Percentiles rank a stretch among this genome's conserved stretches.
phyloP scores from a whole-genome alignment of 129 eudicot genomes.

The Flaveria sonorensis region DNA sequence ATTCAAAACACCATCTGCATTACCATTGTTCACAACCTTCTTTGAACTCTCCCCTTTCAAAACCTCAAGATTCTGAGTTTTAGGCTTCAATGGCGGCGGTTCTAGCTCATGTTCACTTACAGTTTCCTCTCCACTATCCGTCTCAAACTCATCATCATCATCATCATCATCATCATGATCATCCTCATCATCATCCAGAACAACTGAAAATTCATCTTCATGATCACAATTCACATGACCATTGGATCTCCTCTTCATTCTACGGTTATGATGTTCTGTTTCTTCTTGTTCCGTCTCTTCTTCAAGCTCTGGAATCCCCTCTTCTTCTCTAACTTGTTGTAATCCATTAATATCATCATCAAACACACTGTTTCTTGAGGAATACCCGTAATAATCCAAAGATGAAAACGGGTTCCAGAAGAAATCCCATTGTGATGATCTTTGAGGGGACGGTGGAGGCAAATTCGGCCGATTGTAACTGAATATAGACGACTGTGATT shows the following conservation, averaged over 20 bases:
- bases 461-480: constrained; percentile 53
- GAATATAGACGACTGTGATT: constrained; percentile 48
- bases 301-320: constrained; percentile 95
- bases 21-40: constrained; percentile 55
- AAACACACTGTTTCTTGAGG: constrained; percentile 48
- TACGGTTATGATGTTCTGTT: background rate
- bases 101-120: constrained; percentile 51
- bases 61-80: constrained; percentile 51
- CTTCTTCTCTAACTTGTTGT: constrained; percentile 90
- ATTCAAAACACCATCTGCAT: constrained; percentile 43
- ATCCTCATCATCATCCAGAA: constrained; percentile 40
- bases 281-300: constrained; percentile 86
- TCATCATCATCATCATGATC: constrained; percentile 49
- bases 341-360: constrained; percentile 75
- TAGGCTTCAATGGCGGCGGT: constrained; percentile 32
- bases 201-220: constrained; percentile 72
- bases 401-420: constrained; percentile 96
- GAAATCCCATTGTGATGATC: constrained; percentile 90
- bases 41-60: constrained; percentile 58
- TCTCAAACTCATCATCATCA: constrained; percentile 55
- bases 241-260: constrained; percentile 30
- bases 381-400: constrained; percentile 77
- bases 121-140: constrained; percentile 47
- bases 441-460: constrained; percentile 80
- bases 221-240: constrained; percentile 28